Base-by-base conservation (phyloP, 495 filamentous ascomycete species). In the Talaromyces borbonicus region DNA sequence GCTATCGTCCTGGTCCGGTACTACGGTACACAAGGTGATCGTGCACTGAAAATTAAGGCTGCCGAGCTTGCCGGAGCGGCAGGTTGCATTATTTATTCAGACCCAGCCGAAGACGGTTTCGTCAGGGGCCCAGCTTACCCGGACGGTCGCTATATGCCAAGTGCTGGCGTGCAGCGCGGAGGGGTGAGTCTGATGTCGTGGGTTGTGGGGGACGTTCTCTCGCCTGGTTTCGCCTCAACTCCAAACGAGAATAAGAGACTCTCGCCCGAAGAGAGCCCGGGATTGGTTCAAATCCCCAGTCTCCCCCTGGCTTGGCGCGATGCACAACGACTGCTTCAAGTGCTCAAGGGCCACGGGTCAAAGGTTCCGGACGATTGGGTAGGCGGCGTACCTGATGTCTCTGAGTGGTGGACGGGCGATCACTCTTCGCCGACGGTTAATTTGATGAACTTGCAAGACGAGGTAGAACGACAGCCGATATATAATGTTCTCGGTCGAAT, bases 61-160 rank as follows among this genome's bases (percentile, higher is more conserved):
- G 92, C 92, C 4, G 85, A 97, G 61, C 55, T 84, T 47, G 81
- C 79, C 1, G 92, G 90, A 2, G 90, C 85, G 44, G 80, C 71
- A 2, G 92, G 90, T 3, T 92, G 86, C 54, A 78, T 98, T 27
- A 87, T 95, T 49, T 98, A 94, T 65, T 90, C 81, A 27, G 90
- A 96, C 61, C 90, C 88, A 0, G 68, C 73, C 0, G 81, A 94
- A 37, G 83, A 93, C 54, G 86, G 85, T 7, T 89, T 85, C 53
- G 51, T 75, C 30, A 74, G 74, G 40, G 86, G 84, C 2, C 70
- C 79, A 3, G 67, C 71, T 1, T 90, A 77, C 46, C 86, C 87
- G 0, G 65, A 80, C n/a, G 87, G 86, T 22, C 77, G 80, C 9
- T 87, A 66, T 56, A 82, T 89, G 74, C 85, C 89, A 0, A 72